A percentile compares a stretch with the other conserved stretches of the same genome.
phyloP scores from a whole-genome alignment of 441 rosid genomes.

The Sinapis alba region DNA sequence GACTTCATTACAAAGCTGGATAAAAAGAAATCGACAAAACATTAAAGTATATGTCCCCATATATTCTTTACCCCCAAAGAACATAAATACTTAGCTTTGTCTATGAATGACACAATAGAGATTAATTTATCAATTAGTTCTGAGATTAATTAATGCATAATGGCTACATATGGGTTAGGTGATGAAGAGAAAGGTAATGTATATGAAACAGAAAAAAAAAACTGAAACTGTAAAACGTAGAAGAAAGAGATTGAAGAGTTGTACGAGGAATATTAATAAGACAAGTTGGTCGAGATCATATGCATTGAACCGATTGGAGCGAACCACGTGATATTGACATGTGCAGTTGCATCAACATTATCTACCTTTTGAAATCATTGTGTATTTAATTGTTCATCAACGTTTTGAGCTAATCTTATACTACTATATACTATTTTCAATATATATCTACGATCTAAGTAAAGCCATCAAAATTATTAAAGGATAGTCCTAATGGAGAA shows the following conservation, averaged over 20 bases:
- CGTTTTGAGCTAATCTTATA: not conserved
- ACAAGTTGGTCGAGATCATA: slow-evolving; percentile 31
- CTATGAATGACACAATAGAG: not conserved
- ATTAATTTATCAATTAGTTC: not conserved
- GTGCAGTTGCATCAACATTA: slow-evolving; percentile 26
- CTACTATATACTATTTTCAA: not conserved
- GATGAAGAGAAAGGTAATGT: not conserved
- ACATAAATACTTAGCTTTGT: slow-evolving; percentile 5
- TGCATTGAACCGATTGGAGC: slow-evolving; percentile 36
- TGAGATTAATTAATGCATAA: not conserved
- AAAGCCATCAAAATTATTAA: slow-evolving; percentile 3
- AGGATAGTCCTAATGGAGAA: not conserved
- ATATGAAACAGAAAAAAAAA: not conserved
- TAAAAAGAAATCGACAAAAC: not conserved
- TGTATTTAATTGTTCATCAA: not conserved
- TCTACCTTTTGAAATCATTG: slow-evolving; percentile 8
- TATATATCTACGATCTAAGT: not conserved
- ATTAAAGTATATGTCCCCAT: slow-evolving; percentile 21
- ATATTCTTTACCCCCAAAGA: slow-evolving; percentile 23
- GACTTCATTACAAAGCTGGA: slow-evolving; percentile 16
- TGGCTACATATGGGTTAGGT: not conserved
- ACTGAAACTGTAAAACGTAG: slow-evolving; percentile 18
- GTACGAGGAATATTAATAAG: slow-evolving; percentile 42
- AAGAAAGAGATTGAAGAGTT: slow-evolving; percentile 28
- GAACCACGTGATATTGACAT: slow-evolving; percentile 37